A percentile compares a stretch with the other conserved stretches of the same genome.
These are phyloP conservation scores for Aschersonia sp. DNA, from an alignment of 2,329 filamentous ascomycete species.

Conservation along the genomic window DNA sequence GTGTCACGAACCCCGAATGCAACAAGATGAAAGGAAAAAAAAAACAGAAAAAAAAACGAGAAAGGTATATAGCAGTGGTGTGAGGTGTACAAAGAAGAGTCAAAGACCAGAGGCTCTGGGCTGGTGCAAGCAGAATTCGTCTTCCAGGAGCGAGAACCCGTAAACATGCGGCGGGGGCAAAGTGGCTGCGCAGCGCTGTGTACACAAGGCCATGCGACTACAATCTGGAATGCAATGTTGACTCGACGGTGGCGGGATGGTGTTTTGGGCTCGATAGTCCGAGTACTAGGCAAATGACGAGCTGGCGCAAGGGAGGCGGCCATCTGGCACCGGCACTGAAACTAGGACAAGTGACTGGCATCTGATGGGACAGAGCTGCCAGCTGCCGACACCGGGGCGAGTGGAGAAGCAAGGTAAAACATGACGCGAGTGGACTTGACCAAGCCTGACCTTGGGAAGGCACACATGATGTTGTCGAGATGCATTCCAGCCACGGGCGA, in stretches of 20 bases:
- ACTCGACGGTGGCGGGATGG: constrained; percentile 4
- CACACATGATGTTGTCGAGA: constrained; percentile 2
- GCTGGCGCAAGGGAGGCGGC: constrained; percentile 4
- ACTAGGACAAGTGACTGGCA: constrained; percentile 5
- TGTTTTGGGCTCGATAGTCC: constrained; percentile 4
- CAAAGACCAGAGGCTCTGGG: not conserved
- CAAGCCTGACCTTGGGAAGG: not conserved
- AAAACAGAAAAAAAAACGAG: not conserved
- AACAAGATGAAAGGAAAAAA: not conserved
- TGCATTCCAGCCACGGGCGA: constrained; percentile 6
- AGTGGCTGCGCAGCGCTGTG: constrained; percentile 1
- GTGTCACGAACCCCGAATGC: not conserved
- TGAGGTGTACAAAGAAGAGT: not conserved
- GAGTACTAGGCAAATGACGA: constrained; percentile 1
- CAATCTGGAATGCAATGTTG: constrained; percentile 10
- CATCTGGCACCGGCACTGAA: constrained; percentile 6
- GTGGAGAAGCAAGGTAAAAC: constrained; percentile 1
- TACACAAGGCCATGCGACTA: not conserved
- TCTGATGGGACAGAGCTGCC: constrained; percentile 4
- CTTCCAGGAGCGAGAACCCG: not conserved
- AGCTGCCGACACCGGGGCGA: constrained; percentile 2
- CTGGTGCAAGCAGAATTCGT: not conserved
- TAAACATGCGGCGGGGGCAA: constrained; percentile 1
- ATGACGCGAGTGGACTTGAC: not conserved
- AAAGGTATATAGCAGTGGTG: not conserved